phyloP scores from a whole-genome alignment of 2,329 filamentous ascomycete species.

The Colletotrichum lentis region DNA sequence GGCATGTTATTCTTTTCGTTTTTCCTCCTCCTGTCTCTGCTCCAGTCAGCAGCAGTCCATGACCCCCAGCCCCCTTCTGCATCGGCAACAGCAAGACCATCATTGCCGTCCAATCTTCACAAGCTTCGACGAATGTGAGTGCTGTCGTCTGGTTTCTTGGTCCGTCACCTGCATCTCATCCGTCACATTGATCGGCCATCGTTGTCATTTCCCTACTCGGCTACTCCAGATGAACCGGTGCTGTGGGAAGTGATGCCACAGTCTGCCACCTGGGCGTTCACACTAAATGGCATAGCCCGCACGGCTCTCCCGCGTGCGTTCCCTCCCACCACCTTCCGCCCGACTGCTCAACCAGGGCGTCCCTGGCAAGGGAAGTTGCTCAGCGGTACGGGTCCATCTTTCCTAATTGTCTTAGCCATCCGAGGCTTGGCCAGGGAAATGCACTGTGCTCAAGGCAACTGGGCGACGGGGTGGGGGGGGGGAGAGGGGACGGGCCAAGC shows the following conservation, averaged over 20 bases:
- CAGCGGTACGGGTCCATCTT: slow-evolving; percentile 35
- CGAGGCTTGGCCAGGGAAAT: slow-evolving; percentile 26
- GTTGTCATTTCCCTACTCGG: slow-evolving; percentile 8
- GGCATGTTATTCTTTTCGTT: slow-evolving; percentile 17
- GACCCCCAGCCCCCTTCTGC: background rate
- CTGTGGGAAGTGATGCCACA: slow-evolving; percentile 30
- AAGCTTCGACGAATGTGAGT: background rate
- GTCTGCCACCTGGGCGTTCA: slow-evolving; percentile 18
- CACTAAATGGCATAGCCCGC: slow-evolving; percentile 27
- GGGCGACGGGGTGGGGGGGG: background rate
- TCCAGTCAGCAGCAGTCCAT: slow-evolving; percentile 3
- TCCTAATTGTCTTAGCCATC: slow-evolving; percentile 21
- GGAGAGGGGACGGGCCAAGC: background rate
- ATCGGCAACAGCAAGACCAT: background rate
- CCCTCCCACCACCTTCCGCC: slow-evolving; percentile 32
- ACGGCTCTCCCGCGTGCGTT: slow-evolving; percentile 30
- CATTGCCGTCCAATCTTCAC: slow-evolving; percentile 19
- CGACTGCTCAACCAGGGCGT: slow-evolving; percentile 28
- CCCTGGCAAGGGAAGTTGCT: slow-evolving; percentile 11
- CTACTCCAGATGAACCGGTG: slow-evolving; percentile 30
- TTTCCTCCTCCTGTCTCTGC: slow-evolving; percentile 1
- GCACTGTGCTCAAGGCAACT: slow-evolving; percentile 2
- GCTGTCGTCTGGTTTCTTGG: slow-evolving; percentile 27
- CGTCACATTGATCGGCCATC: slow-evolving; percentile 28
- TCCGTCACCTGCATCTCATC: slow-evolving; percentile 6